phyloP scores from a whole-genome alignment of 345 rosid species.

The Clausena lansium region DNA sequence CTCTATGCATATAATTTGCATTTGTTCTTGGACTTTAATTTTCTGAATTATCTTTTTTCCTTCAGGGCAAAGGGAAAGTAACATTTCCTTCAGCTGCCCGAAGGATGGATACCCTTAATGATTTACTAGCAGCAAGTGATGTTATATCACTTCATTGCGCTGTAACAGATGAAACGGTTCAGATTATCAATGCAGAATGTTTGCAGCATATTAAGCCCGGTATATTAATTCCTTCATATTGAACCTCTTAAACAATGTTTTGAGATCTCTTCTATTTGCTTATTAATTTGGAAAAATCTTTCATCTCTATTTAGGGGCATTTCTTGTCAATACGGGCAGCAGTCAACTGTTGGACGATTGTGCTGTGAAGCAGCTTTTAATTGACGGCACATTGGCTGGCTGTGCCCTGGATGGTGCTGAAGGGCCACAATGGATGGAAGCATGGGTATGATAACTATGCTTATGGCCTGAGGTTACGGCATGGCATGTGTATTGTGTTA shows the following conservation, averaged over 20 bases:
- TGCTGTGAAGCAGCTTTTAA: slow-evolving; percentile 84
- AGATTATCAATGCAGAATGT: slow-evolving; percentile 90
- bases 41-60: slow-evolving; percentile 9
- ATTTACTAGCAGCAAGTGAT: slow-evolving; percentile 94
- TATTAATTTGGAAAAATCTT: neutral
- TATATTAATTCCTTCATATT: slow-evolving; percentile 21
- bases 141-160: slow-evolving; percentile 92
- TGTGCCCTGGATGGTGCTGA: slow-evolving; percentile 98
- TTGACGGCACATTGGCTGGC: slow-evolving; percentile 95
- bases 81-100: slow-evolving; percentile 92
- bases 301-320: slow-evolving; percentile 61
- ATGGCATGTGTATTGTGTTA: slow-evolving; percentile 1
- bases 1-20: neutral
- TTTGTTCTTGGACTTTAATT: neutral
- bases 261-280: slow-evolving; percentile 12
- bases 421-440: slow-evolving; percentile 99
- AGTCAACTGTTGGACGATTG: slow-evolving; percentile 94
- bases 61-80: slow-evolving; percentile 65
- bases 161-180: slow-evolving; percentile 83
- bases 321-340: slow-evolving; percentile 96
- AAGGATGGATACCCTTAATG: slow-evolving; percentile 96
- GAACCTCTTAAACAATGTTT: neutral
- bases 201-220: slow-evolving; percentile 98
- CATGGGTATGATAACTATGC: slow-evolving; percentile 71
- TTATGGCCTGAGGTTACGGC: slow-evolving; percentile 14